Evolutionary conservation across 2,329 filamentous ascomycete species (phyloP).

Genomic region (Blastomyces silverae): DNA sequence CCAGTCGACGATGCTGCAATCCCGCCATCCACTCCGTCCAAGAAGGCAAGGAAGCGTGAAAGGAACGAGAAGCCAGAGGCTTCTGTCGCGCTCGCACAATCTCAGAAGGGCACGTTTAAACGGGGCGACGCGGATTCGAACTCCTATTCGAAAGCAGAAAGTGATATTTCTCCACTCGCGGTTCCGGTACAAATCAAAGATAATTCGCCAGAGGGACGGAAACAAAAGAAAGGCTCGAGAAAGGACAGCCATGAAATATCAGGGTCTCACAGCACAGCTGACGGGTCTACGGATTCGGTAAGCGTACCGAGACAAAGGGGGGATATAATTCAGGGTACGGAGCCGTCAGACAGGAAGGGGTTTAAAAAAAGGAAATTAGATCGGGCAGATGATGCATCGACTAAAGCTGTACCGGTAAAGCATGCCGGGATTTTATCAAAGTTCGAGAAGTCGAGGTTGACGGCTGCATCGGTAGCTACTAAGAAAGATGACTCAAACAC

Average conservation of each 20-base stretch:
- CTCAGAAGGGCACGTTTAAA: neutral
- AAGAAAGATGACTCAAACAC: constrained; percentile 18
- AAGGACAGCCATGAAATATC: constrained; percentile 13
- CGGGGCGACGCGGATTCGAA: neutral
- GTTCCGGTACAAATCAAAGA: constrained; percentile 22
- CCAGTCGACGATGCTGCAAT: neutral
- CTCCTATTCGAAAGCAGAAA: constrained; percentile 6
- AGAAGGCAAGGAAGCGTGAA: constrained; percentile 36
- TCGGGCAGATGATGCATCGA: constrained; percentile 30
- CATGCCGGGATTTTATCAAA: constrained; percentile 28
- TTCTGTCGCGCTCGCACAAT: neutral
- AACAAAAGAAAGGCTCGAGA: neutral
- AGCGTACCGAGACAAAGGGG: constrained; percentile 24
- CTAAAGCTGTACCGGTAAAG: constrained; percentile 16
- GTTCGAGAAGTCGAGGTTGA: constrained; percentile 24
- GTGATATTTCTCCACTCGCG: constrained; percentile 9
- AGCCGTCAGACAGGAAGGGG: constrained; percentile 14
- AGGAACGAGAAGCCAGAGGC: constrained; percentile 30
- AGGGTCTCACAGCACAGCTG: constrained; percentile 13
- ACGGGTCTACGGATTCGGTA: constrained; percentile 28
- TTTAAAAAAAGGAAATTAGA: constrained; percentile 14
- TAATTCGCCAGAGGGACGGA: constrained; percentile 10
- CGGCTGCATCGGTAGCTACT: constrained; percentile 15
- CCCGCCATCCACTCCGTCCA: constrained; percentile 13
- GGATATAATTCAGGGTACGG: neutral